phyloP scores from a whole-genome alignment of 352 stramenopile species.

The Thalassiosira hispida region DNA sequence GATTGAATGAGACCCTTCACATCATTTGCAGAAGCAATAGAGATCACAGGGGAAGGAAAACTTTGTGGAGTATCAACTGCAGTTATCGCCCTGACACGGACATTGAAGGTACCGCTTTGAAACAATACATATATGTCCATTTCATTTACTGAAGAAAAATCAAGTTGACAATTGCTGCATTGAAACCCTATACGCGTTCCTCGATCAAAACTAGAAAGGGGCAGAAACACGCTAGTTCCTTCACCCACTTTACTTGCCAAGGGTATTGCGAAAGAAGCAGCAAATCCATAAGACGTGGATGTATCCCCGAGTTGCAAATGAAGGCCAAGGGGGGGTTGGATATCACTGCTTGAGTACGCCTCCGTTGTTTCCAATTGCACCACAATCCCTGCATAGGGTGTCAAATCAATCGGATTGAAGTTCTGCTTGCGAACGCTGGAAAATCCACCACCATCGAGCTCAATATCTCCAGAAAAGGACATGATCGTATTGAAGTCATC shows the following conservation, averaged over 20 bases:
- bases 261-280: constrained; percentile 8
- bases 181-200: neutral
- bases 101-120: neutral
- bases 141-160: constrained; percentile 10
- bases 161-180: constrained; percentile 10
- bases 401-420: neutral
- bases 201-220: constrained; percentile 9
- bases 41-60: neutral
- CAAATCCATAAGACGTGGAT: neutral
- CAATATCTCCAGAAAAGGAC: constrained; percentile 9
- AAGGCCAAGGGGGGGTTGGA: neutral
- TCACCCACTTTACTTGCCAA: constrained; percentile 1
- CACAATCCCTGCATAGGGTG: constrained; percentile 2
- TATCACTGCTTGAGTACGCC: constrained; percentile 1
- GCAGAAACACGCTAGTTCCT: neutral
- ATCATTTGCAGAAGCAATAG: neutral
- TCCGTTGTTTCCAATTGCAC: constrained; percentile 6
- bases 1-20: constrained; percentile 2
- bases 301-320: constrained; percentile 16
- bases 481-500: neutral
- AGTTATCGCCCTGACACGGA: constrained; percentile 1
- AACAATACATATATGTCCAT: constrained; percentile 19
- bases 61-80: neutral
- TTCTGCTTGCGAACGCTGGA: constrained; percentile 3
- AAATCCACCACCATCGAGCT: constrained; percentile 8